A percentile compares a stretch with the other conserved stretches of the same genome.
Conservation (phyloP, 345 rosid genomes). For the Gossypium thurberi region DNA sequence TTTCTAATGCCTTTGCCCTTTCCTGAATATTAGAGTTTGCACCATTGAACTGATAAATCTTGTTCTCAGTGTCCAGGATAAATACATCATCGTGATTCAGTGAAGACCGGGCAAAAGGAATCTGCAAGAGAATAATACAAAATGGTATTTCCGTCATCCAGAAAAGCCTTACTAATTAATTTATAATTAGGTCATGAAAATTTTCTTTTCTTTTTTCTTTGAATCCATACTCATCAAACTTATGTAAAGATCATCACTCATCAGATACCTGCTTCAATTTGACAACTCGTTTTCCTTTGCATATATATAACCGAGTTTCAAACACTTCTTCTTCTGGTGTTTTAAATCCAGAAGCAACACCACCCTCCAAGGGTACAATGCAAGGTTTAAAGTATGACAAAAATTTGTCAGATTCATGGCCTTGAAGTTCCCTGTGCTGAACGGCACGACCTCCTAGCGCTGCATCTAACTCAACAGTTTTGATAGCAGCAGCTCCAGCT, state of each 20-base stretch:
- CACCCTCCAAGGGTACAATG: conserved; percentile 91
- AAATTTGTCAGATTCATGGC: conserved; percentile 96
- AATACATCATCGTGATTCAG: conserved; percentile 98
- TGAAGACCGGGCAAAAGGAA: conserved; percentile 92
- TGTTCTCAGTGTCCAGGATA: conserved; percentile 72
- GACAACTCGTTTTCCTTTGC: conserved; percentile 85
- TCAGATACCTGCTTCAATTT: conserved; percentile 85
- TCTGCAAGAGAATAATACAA: conserved; percentile 41
- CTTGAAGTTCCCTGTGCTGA: conserved; percentile 94
- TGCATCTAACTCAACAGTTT: conserved; percentile 94
- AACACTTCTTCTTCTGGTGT: conserved; percentile 77
- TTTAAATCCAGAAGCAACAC: conserved; percentile 93
- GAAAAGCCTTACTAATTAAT: conserved; percentile 6
- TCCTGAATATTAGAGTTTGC: conserved; percentile 97
- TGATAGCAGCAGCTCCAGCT: conserved; percentile 97
- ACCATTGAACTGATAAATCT: conserved; percentile 97
- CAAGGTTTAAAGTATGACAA: conserved; percentile 98
- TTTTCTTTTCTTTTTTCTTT: neutral
- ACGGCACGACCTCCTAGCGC: conserved; percentile 98
- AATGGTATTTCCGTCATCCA: conserved; percentile 17
- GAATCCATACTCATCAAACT: neutral
- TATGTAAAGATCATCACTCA: neutral
- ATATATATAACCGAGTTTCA: conserved; percentile 79
- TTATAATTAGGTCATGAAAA: neutral
- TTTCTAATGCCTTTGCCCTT: conserved; percentile 69